Conservation (phyloP, 202 grass and related monocot species). For the Carex sylvatica region DNA sequence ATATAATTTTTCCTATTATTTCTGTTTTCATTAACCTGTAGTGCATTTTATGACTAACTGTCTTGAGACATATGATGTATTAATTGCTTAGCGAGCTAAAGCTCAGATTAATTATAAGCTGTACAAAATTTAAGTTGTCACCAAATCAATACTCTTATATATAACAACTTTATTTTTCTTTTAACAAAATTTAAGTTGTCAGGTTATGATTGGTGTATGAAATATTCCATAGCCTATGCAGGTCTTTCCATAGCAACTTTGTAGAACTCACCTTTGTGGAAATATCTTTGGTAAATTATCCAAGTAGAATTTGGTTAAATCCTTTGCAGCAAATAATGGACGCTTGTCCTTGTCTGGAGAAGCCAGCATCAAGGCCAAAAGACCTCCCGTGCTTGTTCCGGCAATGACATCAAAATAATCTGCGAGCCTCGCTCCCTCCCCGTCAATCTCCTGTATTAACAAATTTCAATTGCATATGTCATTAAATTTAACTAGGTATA, state of each 20-base stretch:
- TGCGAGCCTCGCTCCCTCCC: constrained; percentile 10
- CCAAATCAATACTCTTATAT: too few relatives aligned
- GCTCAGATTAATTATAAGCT: too few relatives aligned
- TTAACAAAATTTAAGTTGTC: too few relatives aligned
- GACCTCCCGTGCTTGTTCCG: constrained; percentile 70
- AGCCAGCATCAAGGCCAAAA: constrained; percentile 59
- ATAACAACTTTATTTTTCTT: too few relatives aligned
- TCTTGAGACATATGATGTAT: neutral
- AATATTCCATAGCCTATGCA: neutral
- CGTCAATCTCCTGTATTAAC: constrained; percentile 49
- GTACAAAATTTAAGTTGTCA: too few relatives aligned
- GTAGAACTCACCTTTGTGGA: constrained; percentile 43
- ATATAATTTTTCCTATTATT: neutral
- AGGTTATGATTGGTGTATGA: too few relatives aligned
- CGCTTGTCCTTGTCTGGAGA: constrained; percentile 37
- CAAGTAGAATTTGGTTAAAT: constrained; percentile 58
- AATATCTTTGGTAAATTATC: constrained; percentile 60
- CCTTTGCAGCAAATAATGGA: constrained; percentile 52
- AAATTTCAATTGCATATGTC: neutral
- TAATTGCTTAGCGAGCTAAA: too few relatives aligned
- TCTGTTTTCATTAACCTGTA: neutral
- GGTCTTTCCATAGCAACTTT: neutral
- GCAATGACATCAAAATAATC: constrained; percentile 68
- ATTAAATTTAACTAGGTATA: too few relatives aligned
- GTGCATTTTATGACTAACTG: neutral